Base-by-base conservation (phyloP, 108 stramenopile species). In the Chaetoceros tenuissimus region DNA sequence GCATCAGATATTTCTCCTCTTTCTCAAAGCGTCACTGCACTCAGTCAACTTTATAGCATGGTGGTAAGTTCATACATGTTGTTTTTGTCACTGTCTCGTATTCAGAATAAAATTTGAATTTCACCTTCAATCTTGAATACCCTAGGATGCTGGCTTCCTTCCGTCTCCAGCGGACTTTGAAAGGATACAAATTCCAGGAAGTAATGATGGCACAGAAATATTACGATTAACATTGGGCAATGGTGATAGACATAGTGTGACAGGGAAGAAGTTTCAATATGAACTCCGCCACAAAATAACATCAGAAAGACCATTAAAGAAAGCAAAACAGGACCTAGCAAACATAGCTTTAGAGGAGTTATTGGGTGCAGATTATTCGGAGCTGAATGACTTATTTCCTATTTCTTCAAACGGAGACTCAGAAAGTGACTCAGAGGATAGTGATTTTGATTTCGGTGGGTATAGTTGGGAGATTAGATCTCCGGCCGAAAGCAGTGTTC, bases 291-390 rank as follows among this genome's bases (percentile, higher is more conserved):
- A 63, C 19, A 21, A 51, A 24, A 26, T 1, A 24, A 8, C 43
- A 20, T 5, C 18, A 2, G 62, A 51, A 0, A 47, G 28, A 1
- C 34, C 67, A 0, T 17, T 72, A 8, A 70, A 71, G 25, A 49
- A 29, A 19, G 66, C 70, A 0, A 77, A 72, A 57, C 68, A 70
- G n/a, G 45, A 67, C 31, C 68, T 91, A 5, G 75, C 89, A 19
- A 59, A 57, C 20, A 60, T 81, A 51, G 89, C 82, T 8, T 31
- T 91, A 21, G 67, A 83, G 34, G 85, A 84, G 31, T 65, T 84
- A 26, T 63, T 77, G 59, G 75, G 75, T 43, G 44, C 44, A 28
- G 68, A 72, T 43, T 60, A 68, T 57, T 31, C n/a, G 20, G 58
- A 55, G 2, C n/a, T 71, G 31, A 61, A 71, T 62, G 23, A 46